Conservation (phyloP, 2,329 filamentous ascomycete genomes). For the Waltergamsia citrina region DNA sequence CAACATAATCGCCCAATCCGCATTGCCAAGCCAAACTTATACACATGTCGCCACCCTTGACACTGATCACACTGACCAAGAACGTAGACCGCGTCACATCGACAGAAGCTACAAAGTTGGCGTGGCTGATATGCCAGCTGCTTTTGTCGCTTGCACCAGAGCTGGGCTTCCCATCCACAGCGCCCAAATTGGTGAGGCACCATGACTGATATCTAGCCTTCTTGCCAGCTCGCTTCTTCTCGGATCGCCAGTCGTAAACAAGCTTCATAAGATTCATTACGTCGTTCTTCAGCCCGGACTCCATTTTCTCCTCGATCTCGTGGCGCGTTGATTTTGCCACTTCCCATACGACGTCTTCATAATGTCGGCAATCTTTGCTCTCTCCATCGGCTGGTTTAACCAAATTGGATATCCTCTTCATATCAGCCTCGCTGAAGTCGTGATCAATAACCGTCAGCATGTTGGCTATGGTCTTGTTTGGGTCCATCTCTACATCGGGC, state of each 20-base stretch:
- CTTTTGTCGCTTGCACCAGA: too few relatives aligned
- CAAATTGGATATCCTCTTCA: not conserved
- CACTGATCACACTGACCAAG: too few relatives aligned
- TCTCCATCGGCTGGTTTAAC: slow-evolving; percentile 1
- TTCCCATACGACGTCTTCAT: slow-evolving; percentile 14
- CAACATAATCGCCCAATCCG: too few relatives aligned
- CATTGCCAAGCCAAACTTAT: too few relatives aligned
- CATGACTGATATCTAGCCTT: slow-evolving; percentile 13
- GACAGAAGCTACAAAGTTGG: too few relatives aligned
- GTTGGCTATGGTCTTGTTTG: slow-evolving; percentile 8
- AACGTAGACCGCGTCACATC: too few relatives aligned
- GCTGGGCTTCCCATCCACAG: slow-evolving; percentile 10
- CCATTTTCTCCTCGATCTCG: slow-evolving; percentile 9
- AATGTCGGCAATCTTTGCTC: slow-evolving; percentile 9
- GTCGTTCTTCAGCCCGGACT: slow-evolving; percentile 13
- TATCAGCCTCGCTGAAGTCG: not conserved
- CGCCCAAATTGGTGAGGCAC: slow-evolving; percentile 17
- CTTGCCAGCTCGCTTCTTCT: slow-evolving; percentile 8
- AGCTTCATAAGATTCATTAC: slow-evolving; percentile 12
- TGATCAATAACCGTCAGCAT: slow-evolving; percentile 7
- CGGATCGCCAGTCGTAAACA: slow-evolving; percentile 13
- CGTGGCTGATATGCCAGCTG: too few relatives aligned
- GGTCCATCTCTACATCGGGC: slow-evolving; percentile 4
- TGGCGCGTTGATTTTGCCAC: slow-evolving; percentile 5
- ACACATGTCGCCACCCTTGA: too few relatives aligned